Percentiles rank a stretch among this genome's conserved stretches.
These are phyloP conservation scores for Oldenlandia corymbosa DNA, from an alignment of 257 asterid genomes.

Conservation along the genomic window DNA sequence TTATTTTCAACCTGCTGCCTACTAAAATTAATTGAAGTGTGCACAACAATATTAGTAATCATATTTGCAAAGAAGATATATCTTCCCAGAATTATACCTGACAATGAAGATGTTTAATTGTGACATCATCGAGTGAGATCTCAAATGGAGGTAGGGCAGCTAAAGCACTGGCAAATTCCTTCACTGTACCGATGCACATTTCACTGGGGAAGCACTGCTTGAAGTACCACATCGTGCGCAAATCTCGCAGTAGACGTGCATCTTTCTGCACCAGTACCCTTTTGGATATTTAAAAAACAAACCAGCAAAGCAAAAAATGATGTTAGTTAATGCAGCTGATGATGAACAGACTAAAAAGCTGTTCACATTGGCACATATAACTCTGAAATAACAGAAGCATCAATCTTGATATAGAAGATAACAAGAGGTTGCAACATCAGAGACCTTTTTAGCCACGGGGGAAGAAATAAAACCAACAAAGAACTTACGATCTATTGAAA, in stretches of 20 bases:
- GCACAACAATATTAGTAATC: neutral
- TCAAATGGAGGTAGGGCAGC: conserved; percentile 80
- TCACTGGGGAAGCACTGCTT: conserved; percentile 81
- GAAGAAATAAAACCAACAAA: conserved; percentile 1
- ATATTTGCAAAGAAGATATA: conserved; percentile 4
- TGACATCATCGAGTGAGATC: conserved; percentile 53
- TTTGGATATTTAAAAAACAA: conserved; percentile 18
- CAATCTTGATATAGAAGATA: neutral
- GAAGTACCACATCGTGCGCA: conserved; percentile 79
- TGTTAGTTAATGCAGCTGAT: neutral
- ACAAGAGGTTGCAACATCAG: neutral
- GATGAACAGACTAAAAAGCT: neutral
- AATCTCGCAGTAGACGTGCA: conserved; percentile 59
- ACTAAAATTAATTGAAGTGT: neutral
- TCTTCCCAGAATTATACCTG: conserved; percentile 51
- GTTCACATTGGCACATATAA: neutral
- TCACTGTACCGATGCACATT: conserved; percentile 44
- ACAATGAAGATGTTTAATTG: conserved; percentile 71
- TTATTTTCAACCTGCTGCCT: neutral
- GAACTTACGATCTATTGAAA: conserved; percentile 63
- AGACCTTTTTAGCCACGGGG: neutral
- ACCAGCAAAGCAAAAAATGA: conserved; percentile 11
- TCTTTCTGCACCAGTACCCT: conserved; percentile 65
- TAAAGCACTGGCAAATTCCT: conserved; percentile 81
- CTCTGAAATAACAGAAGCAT: neutral